A percentile compares a stretch with the other conserved stretches of the same genome.
phyloP scores from a whole-genome alignment of 805 yeast genomes.

The Komagataella kurtzmanii region DNA sequence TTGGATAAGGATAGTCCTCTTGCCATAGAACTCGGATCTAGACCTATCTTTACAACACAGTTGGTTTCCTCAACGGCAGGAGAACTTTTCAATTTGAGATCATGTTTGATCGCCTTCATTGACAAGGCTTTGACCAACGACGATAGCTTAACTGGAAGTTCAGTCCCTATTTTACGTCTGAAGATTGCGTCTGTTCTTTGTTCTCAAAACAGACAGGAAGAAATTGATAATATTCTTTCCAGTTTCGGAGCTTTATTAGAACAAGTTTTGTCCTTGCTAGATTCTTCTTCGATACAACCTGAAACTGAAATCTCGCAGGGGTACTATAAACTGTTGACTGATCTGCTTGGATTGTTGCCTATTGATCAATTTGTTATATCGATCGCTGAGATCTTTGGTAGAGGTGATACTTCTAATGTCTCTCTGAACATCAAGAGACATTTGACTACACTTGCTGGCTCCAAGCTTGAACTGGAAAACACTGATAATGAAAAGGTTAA shows the following conservation, averaged over 20 bases:
- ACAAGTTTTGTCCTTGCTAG: not conserved
- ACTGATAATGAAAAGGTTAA: conserved; percentile 32
- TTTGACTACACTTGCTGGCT: conserved; percentile 46
- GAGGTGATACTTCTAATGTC: conserved; percentile 21
- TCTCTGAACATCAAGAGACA: conserved; percentile 41
- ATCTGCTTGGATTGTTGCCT: conserved; percentile 60
- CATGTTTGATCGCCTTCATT: conserved; percentile 41
- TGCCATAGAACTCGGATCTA: conserved; percentile 24
- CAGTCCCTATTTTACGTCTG: conserved; percentile 29
- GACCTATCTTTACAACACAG: conserved; percentile 53
- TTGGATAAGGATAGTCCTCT: conserved; percentile 18
- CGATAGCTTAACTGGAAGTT: conserved; percentile 14
- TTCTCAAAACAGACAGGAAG: not conserved
- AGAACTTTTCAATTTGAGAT: conserved; percentile 35
- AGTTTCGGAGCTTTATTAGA: not conserved
- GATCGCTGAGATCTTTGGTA: conserved; percentile 26
- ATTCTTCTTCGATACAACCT: not conserved
- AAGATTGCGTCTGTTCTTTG: conserved; percentile 18
- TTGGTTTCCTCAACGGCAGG: conserved; percentile 33
- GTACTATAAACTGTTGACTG: conserved; percentile 44
- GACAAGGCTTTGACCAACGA: conserved; percentile 29
- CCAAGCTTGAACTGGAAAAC: conserved; percentile 60
- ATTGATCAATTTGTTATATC: conserved; percentile 58
- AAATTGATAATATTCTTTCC: not conserved
- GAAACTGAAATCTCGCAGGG: conserved; percentile 32